Evolutionary conservation across 1,284 basidiomycete genomes (phyloP).

Genomic region (Peniophora sp.): DNA sequence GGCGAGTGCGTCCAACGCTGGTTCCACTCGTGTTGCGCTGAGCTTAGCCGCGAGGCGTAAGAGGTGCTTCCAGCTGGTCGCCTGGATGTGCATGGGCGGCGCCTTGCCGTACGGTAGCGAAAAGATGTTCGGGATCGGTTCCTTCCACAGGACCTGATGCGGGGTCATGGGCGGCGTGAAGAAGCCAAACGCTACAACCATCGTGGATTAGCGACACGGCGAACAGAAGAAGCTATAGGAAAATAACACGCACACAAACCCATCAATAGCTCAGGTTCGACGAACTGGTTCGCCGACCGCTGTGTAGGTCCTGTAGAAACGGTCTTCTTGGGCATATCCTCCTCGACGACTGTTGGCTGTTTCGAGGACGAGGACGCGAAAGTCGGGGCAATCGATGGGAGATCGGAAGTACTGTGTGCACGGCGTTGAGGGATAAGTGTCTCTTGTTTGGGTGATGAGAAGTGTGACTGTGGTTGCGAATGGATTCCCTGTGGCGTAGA

Average conservation of each 20-base stretch:
- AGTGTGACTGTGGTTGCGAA: not conserved
- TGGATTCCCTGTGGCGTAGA: not conserved
- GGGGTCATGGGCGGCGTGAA: constrained; percentile 46
- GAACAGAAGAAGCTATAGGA: not conserved
- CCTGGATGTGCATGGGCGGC: constrained; percentile 62
- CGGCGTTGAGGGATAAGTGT: not conserved
- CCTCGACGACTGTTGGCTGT: not conserved
- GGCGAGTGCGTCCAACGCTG: constrained; percentile 58
- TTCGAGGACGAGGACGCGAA: not conserved
- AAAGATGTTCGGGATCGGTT: constrained; percentile 60
- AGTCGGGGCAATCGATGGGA: constrained; percentile 4
- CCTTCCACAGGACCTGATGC: constrained; percentile 35
- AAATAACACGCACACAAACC: constrained; percentile 54
- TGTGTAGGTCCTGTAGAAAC: too few species aligned
- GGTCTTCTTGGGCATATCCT: constrained; percentile 4
- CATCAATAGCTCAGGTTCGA: constrained; percentile 50
- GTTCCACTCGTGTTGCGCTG: constrained; percentile 60
- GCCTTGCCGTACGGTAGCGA: constrained; percentile 60
- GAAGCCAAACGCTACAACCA: constrained; percentile 53
- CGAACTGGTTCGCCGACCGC: constrained; percentile 44
- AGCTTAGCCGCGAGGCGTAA: constrained; percentile 66
- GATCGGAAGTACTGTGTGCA: not conserved
- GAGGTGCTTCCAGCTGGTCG: constrained; percentile 62
- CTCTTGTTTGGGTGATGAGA: not conserved
- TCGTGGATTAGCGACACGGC: constrained; percentile 2